phyloP scores from a whole-genome alignment of 345 rosid species.

The Populus euphratica region DNA sequence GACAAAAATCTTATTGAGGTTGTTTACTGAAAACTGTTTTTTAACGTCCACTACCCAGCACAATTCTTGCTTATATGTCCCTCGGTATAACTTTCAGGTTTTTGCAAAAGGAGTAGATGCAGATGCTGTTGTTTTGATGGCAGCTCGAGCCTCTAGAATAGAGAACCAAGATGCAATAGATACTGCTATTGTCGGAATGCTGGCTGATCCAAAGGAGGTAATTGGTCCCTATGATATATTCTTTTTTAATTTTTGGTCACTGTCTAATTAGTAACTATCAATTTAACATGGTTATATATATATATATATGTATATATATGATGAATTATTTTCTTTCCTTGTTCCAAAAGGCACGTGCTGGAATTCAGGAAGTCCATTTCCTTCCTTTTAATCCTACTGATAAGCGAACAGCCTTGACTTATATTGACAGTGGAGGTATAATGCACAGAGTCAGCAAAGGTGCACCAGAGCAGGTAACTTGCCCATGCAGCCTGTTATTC shows the following conservation, averaged over 20 bases:
- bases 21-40: slow-evolving; percentile 15
- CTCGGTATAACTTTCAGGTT: slow-evolving; percentile 49
- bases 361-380: slow-evolving; percentile 85
- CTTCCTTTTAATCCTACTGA: slow-evolving; percentile 99
- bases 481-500: not conserved
- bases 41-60: not conserved
- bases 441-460: slow-evolving; percentile 99
- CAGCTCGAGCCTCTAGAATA: slow-evolving; percentile 87
- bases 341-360: slow-evolving; percentile 87
- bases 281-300: not conserved
- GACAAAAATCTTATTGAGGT: slow-evolving; percentile 98
- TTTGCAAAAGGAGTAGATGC: slow-evolving; percentile 87
- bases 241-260: not conserved
- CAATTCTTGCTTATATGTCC: slow-evolving; percentile 16
- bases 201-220: slow-evolving; percentile 99
- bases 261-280: not conserved
- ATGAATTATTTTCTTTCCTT: not conserved
- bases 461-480: slow-evolving; percentile 93
- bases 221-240: not conserved
- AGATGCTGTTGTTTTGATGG: slow-evolving; percentile 86
- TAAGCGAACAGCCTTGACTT: slow-evolving; percentile 93
- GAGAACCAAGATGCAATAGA: slow-evolving; percentile 99
- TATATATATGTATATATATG: too few relatives aligned
- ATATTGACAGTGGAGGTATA: slow-evolving; percentile 65
- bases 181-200: slow-evolving; percentile 89